Conservation (phyloP, 2,329 filamentous ascomycete species). For the Emmonsiellopsis sp. region DNA sequence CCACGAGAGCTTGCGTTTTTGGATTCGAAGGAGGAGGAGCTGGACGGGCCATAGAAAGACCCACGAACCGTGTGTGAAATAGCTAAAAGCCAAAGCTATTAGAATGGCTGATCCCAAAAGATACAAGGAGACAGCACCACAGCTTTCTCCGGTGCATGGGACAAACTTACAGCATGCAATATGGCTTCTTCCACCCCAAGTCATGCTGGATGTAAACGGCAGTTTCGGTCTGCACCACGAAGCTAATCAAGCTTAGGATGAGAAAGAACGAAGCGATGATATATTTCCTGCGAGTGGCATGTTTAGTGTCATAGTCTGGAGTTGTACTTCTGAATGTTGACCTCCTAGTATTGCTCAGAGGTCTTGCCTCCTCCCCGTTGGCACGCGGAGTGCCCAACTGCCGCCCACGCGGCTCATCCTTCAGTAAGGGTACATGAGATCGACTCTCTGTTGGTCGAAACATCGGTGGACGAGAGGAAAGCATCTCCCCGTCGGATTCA, state of each 20-base stretch:
- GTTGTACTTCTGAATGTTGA: slow-evolving; percentile 70
- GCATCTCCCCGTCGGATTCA: slow-evolving; percentile 36
- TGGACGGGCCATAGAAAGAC: slow-evolving; percentile 77
- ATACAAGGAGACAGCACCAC: neutral
- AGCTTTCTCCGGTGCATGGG: neutral
- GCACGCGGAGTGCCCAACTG: slow-evolving; percentile 19
- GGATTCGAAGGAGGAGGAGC: slow-evolving; percentile 67
- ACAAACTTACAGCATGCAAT: slow-evolving; percentile 79
- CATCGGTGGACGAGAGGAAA: slow-evolving; percentile 37
- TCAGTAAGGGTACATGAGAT: slow-evolving; percentile 45
- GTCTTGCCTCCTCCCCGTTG: slow-evolving; percentile 20
- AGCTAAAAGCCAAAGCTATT: slow-evolving; percentile 32
- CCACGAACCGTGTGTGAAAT: slow-evolving; percentile 95
- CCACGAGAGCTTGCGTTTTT: slow-evolving; percentile 73
- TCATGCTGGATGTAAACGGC: slow-evolving; percentile 91
- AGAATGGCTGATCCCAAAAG: neutral
- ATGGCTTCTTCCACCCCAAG: slow-evolving; percentile 93
- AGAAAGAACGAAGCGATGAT: slow-evolving; percentile 80
- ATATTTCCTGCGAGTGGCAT: slow-evolving; percentile 71
- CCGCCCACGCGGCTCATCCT: slow-evolving; percentile 33
- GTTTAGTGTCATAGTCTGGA: slow-evolving; percentile 54
- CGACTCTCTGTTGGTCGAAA: slow-evolving; percentile 40
- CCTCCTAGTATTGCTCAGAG: slow-evolving; percentile 40
- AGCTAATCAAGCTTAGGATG: slow-evolving; percentile 70
- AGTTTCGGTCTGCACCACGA: slow-evolving; percentile 91